Base-by-base conservation (phyloP, 345 rosid genomes). In the Eucalyptus cladocalyx region DNA sequence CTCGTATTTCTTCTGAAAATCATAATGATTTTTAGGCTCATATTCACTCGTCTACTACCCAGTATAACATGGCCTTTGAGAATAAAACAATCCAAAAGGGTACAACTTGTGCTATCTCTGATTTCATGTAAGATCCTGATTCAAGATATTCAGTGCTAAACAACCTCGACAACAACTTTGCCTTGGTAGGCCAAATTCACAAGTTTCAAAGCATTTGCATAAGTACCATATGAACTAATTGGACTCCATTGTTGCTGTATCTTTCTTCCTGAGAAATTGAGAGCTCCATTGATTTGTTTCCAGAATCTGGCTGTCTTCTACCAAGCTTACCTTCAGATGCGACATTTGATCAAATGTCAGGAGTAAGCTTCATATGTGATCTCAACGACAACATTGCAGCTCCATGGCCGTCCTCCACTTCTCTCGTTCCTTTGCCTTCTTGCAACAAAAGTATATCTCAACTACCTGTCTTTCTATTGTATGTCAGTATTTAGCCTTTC, bases 251-350 rank as follows among this genome's bases (percentile, higher is more conserved):
- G 34, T 62, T 45, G 50, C 48, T 24, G 62, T 83, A 49, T 47
- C 50, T 62, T 86, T 43, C 26, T 62, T 86, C 18, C 48, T 86
- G 48, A 49, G 50, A 86, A 89, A 42, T 47, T 58, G 34, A 85
- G 16, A 62, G n/a, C 40, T 42, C 42, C 12, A 42, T 43, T 37
- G 24, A 56, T 26, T 56, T 87, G 72, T 88, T 62, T 34, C 43
- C 88, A 94, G 96, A 88, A 48, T 94, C 94, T 87, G 96, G 96
- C 54, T 94, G 95, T 88, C 96, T 94, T 89, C 90, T 94, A 85
- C 95, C 95, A 21, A 94, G 96, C 92, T 89, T 93, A 89, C 96
- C 96, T 80, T 92, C 93, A 15, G 95, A 94, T 91, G 96, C 94
- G 49, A 94, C 92, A 58, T 89, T 87, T 51, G 96, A 94, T 86